A percentile compares a stretch with the other conserved stretches of the same genome.
Conservation (phyloP, 176 grass and related monocot genomes). For the Tuctoria greenei region DNA sequence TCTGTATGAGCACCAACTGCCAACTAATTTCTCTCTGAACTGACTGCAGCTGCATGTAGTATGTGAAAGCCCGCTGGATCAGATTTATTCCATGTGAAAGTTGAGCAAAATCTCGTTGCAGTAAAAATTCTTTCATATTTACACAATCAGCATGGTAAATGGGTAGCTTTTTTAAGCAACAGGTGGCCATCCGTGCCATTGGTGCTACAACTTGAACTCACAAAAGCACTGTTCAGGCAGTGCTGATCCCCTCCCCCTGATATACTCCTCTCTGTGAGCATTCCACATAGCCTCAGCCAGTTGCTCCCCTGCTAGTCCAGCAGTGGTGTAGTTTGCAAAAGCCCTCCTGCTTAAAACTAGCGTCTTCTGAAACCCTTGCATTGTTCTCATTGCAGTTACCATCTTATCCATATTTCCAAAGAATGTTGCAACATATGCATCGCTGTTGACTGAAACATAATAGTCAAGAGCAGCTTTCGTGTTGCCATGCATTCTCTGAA, state of each 20-base stretch:
- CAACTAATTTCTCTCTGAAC: not conserved
- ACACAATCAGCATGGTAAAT: not conserved
- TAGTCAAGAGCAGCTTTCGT: slow-evolving; percentile 92
- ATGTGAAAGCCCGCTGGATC: not conserved
- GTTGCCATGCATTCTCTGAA: slow-evolving; percentile 93
- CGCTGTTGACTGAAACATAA: slow-evolving; percentile 88
- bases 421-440: slow-evolving; percentile 76
- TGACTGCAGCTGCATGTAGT: not conserved
- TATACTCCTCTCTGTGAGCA: slow-evolving; percentile 78
- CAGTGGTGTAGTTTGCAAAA: slow-evolving; percentile 58
- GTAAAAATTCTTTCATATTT: slow-evolving; percentile 6
- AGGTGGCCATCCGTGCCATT: not conserved
- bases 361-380: slow-evolving; percentile 68
- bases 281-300: slow-evolving; percentile 79
- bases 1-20: not conserved
- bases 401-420: slow-evolving; percentile 99
- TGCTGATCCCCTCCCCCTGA: slow-evolving; percentile 72
- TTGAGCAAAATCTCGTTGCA: not conserved
- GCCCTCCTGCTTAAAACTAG: slow-evolving; percentile 88
- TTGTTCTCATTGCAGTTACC: slow-evolving; percentile 82
- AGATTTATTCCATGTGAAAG: slow-evolving; percentile 10
- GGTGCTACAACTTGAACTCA: slow-evolving; percentile 67
- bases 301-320: slow-evolving; percentile 57
- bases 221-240: slow-evolving; percentile 84
- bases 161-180: not conserved